Evolutionary conservation across 1,284 basidiomycete genomes (phyloP).

Genomic region (Apiotrichum akiyoshidainum): DNA sequence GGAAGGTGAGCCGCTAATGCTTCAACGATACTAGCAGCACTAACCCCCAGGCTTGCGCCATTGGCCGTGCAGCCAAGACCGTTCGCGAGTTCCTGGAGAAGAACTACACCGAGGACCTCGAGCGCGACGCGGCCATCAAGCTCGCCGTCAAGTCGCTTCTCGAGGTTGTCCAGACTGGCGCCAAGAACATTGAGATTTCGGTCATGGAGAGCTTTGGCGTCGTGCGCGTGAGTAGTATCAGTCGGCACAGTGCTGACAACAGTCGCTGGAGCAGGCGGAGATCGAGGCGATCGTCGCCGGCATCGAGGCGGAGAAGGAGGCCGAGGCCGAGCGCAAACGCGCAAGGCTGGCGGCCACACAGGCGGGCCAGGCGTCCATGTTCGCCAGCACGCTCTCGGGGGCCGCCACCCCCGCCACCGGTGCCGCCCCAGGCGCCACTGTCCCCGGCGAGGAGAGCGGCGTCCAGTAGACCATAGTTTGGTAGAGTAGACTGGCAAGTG

Average conservation of each 20-base stretch:
- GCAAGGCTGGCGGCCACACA: slow-evolving; percentile 68
- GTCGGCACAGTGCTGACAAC: slow-evolving; percentile 12
- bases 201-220: slow-evolving; percentile 93
- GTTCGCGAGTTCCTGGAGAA: slow-evolving; percentile 99
- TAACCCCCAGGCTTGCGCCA: slow-evolving; percentile 77
- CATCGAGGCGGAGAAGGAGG: slow-evolving; percentile 94
- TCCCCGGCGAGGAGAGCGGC: slow-evolving; percentile 40
- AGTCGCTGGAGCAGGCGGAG: slow-evolving; percentile 80
- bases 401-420: slow-evolving; percentile 22
- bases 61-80: slow-evolving; percentile 95
- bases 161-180: slow-evolving; percentile 98
- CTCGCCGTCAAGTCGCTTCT: slow-evolving; percentile 92
- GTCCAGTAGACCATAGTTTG: slow-evolving; percentile 31
- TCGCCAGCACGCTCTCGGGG: slow-evolving; percentile 32
- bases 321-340: slow-evolving; percentile 84
- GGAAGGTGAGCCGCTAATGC: slow-evolving; percentile 70
- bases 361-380: slow-evolving; percentile 48
- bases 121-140: slow-evolving; percentile 86
- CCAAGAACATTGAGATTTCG: slow-evolving; percentile 98
- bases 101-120: slow-evolving; percentile 90
- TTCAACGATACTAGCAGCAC: background rate
- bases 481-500: slow-evolving; percentile 3
- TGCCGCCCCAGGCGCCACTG: slow-evolving; percentile 28
- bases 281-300: slow-evolving; percentile 86
- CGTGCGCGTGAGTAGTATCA: slow-evolving; percentile 64